phyloP scores from a whole-genome alignment of 164 flowering plant genomes.

The Euptelea pleiosperma region DNA sequence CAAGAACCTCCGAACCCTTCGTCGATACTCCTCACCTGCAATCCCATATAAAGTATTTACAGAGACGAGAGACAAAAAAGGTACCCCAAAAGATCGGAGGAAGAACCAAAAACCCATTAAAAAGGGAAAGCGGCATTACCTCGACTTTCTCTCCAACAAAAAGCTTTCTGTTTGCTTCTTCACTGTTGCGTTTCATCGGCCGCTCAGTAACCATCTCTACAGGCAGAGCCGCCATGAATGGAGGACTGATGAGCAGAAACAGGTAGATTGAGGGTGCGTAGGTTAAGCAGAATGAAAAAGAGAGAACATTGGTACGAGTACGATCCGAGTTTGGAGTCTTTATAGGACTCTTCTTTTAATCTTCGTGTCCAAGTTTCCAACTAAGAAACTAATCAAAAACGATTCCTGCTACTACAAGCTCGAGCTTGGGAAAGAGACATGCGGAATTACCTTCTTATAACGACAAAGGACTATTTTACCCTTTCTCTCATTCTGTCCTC shows the following conservation, averaged over 20 bases:
- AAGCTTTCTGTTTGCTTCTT: conserved; percentile 9
- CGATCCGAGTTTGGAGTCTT: too few species aligned
- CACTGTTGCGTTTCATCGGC: conserved; percentile 8
- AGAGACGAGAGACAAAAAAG: background rate
- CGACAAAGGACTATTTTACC: too few species aligned
- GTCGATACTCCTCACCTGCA: conserved; percentile 26
- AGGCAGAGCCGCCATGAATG: background rate
- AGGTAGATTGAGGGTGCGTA: conserved; percentile 2
- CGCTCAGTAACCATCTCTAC: background rate
- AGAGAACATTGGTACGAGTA: too few species aligned
- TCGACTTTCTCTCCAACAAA: conserved; percentile 18
- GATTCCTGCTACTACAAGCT: too few species aligned
- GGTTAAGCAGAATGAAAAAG: background rate
- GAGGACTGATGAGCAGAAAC: background rate
- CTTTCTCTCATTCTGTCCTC: too few species aligned
- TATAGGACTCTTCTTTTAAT: too few species aligned
- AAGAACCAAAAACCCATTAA: too few species aligned
- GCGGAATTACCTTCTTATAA: too few species aligned
- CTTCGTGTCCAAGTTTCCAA: too few species aligned
- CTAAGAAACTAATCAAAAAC: too few species aligned
- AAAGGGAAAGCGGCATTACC: conserved; percentile 9
- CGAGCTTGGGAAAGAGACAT: too few species aligned
- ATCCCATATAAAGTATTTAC: background rate
- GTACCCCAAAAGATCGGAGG: too few species aligned
- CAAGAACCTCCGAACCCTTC: conserved; percentile 33